Evolutionary conservation across 352 stramenopile species (phyloP), one percentile per base, ranked within the genome.

Genomic region (Pythium phragmitis): DNA sequence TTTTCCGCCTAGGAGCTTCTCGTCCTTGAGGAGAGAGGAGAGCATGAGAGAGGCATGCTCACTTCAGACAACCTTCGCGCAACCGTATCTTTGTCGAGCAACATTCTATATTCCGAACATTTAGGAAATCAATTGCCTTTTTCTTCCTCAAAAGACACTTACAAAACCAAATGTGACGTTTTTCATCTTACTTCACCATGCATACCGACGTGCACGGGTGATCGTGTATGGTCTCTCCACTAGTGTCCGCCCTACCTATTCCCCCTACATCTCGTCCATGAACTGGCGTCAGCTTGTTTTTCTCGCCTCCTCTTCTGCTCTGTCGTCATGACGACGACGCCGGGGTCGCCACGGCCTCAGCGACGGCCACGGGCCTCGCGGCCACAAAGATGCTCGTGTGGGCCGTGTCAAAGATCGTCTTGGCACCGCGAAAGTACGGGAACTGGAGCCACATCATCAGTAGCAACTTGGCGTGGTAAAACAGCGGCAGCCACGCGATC

Each of bases 361-460:
- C 7, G 37, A 23, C 5, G 14, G 8, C 37, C n/a, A 19, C 4
- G 57, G 47, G 41, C 2, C 66, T 52, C 7, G 59, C 59, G 0
- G 54, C 58, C 54, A 94, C 74, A 60, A 96, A 95, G 14, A 96
- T 72, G 30, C 81, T 95, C 34, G 75, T 69, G 55, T 95, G 91
- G 41, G 60, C 71, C 13, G 70, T 55, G 60, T 96, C 88, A 53
- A 96, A 96, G 62, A 96, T 85, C 45, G 71, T 74, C 57, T 94
- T 74, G 0, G 86, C 87, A 14, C 88, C 88, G 42, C 87, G 86
- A 60, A 96, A 96, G 73, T 96, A 96, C 39, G 88, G 88, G 64
- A 96, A 94, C 69, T 96, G 88, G 13, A 96, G 85, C 85, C 85
- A 96, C 72, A 96, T 80, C 71, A 94, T 82, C 39, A 84, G 63